phyloP scores from a whole-genome alignment of 768 basidiomycete species.

The Gloeopeniophorella convolvens region DNA sequence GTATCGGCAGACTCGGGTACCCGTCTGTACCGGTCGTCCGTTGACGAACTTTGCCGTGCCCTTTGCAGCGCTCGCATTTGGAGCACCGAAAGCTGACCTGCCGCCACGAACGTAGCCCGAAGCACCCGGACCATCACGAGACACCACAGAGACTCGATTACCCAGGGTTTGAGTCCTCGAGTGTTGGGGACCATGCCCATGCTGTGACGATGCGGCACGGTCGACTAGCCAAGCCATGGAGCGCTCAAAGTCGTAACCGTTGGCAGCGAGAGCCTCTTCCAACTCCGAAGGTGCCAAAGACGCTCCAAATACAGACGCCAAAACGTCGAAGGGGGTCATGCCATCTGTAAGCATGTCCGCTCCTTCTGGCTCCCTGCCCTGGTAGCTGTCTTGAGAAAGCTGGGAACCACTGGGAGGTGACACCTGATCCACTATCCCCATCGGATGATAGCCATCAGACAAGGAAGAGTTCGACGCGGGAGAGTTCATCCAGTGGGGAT shows the following conservation, averaged over 20 bases:
- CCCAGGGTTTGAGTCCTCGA: constrained; percentile 56
- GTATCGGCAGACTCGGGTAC: constrained; percentile 88
- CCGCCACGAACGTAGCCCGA: constrained; percentile 34
- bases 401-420: constrained; percentile 12
- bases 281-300: constrained; percentile 85
- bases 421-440: constrained; percentile 18
- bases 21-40: constrained; percentile 51
- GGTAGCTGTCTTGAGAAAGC: constrained; percentile 16
- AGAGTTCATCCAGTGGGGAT: constrained; percentile 48
- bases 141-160: constrained; percentile 59
- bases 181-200: constrained; percentile 32
- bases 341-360: constrained; percentile 71
- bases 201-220: constrained; percentile 47
- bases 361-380: constrained; percentile 41
- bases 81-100: constrained; percentile 31
- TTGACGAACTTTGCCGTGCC: constrained; percentile 37
- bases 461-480: constrained; percentile 44
- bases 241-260: constrained; percentile 91
- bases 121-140: constrained; percentile 40
- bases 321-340: constrained; percentile 97
- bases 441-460: constrained; percentile 42
- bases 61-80: constrained; percentile 23
- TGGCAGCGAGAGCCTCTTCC: constrained; percentile 83
- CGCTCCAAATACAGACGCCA: constrained; percentile 89
- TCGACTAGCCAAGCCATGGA: constrained; percentile 95